These are phyloP conservation scores for Lantana camara DNA, from an alignment of 257 asterid genomes.

Conservation along the genomic window DNA sequence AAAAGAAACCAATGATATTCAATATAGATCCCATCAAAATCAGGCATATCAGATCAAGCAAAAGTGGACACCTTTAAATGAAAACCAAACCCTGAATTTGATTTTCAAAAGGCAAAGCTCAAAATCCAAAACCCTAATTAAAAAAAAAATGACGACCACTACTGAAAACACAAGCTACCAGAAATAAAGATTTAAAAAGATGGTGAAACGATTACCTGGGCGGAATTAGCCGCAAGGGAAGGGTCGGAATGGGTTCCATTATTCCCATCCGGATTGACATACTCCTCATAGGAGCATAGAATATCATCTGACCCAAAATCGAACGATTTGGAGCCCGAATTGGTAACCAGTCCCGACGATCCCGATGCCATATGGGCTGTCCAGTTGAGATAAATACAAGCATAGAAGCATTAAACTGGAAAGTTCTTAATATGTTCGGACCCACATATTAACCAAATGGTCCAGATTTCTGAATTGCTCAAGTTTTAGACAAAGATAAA, in stretches of 20 bases:
- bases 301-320: slow-evolving; percentile 85
- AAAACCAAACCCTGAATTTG: slow-evolving; percentile 30
- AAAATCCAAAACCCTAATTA: slow-evolving; percentile 16
- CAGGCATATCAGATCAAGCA: slow-evolving; percentile 14
- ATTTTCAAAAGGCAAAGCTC: not conserved
- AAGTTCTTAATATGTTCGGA: too few species aligned
- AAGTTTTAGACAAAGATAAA: too few species aligned
- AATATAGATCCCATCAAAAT: slow-evolving; percentile 10
- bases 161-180: not conserved
- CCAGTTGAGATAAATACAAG: too few species aligned
- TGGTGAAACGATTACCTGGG: slow-evolving; percentile 33
- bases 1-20: not conserved
- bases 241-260: slow-evolving; percentile 72
- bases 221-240: slow-evolving; percentile 36
- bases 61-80: slow-evolving; percentile 30
- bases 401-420: too few species aligned
- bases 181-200: not conserved
- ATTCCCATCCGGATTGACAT: slow-evolving; percentile 55
- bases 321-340: slow-evolving; percentile 61
- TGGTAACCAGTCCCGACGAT: slow-evolving; percentile 56
- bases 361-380: slow-evolving; percentile 98
- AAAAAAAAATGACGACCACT: not conserved
- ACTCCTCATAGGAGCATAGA: slow-evolving; percentile 80
- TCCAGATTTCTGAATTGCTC: too few species aligned
- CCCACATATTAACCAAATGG: too few species aligned